A percentile compares a stretch with the other conserved stretches of the same genome.
Conservation (phyloP, 1,139 yeast genomes). For the Saccharomycopsis crataegensis region DNA sequence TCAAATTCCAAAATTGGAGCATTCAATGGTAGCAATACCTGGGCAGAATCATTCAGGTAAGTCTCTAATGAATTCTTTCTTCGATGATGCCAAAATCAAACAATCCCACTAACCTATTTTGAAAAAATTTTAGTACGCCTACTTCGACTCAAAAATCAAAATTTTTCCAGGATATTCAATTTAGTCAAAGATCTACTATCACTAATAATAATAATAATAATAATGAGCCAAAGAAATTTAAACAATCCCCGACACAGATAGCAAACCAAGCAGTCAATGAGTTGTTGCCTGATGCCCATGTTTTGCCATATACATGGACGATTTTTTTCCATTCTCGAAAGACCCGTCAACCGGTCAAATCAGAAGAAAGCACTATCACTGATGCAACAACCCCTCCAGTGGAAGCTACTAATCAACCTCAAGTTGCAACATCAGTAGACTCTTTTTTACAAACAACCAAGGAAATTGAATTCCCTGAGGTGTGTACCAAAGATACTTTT, state of each 20-base stretch:
- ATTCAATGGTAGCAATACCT: not conserved
- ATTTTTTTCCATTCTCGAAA: slow-evolving; percentile 16
- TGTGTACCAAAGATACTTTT: slow-evolving; percentile 7
- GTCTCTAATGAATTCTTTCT: not conserved
- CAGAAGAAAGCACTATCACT: not conserved
- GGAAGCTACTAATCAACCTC: not conserved
- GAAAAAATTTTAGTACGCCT: not conserved
- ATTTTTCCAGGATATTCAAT: slow-evolving; percentile 1
- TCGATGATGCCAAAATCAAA: not conserved
- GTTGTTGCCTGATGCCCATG: slow-evolving; percentile 7
- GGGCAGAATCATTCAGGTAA: not conserved
- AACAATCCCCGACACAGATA: slow-evolving; percentile 4
- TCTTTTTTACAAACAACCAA: slow-evolving; percentile 12
- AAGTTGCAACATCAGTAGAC: slow-evolving; percentile 5
- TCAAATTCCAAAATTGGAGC: not conserved
- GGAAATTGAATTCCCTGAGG: slow-evolving; percentile 15
- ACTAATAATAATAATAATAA: not conserved
- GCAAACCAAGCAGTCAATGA: slow-evolving; percentile 1
- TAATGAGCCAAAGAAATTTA: not conserved
- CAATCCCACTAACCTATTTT: no score
- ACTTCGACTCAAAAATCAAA: slow-evolving; percentile 1
- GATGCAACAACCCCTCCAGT: not conserved
- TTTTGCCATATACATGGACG: slow-evolving; percentile 18
- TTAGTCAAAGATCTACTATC: not conserved
- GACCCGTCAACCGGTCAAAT: not conserved